Base-by-base conservation (phyloP, 352 stramenopile genomes). In the Elongisporangium anandrum region DNA sequence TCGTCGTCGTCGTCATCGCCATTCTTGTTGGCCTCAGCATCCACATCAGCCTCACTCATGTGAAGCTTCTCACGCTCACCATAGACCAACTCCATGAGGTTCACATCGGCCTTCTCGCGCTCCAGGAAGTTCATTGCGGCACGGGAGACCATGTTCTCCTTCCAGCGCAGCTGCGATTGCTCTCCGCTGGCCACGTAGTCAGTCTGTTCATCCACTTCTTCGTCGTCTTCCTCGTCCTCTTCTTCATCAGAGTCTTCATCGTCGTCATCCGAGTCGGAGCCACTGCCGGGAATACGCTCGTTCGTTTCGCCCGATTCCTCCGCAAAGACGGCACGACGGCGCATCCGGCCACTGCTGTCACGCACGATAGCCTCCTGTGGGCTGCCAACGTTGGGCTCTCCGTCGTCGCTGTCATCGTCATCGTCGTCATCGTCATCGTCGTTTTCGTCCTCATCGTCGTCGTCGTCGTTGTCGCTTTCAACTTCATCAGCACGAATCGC, bases 31-130 rank as follows among this genome's bases (percentile, higher is more conserved):
- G 58, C 52, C 9, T 85, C 74, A 6, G 85, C 79, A 41, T 87
- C 75, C 29, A 90, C 54, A 41, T 94, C 85, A 1, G 68, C 75
- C 54, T 96, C 85, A 8, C 64, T 91, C 70, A 92, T 87, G 66
- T 94, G 79, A 1, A 94, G 67, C 69, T 95, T 95, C 52, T 85
- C 76, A 16, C 77, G 74, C 45, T 88, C 77, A 16, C 91, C 91
- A 61, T 97, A 97, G 38, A 97, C 90, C 13, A 97, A 66, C 55
- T 97, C 90, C 87, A 97, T 97, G 4, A 97, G 68, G 62, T 97
- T 97, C 47, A 96, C 70, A 41, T 92, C 81, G 10, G 68, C 70
- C 39, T 80, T 83, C 63, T 93, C 85, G 23, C 81, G 85, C 69
- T 95, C 90, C 50, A 92, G 50, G 59, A 94, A 97, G 59, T 88